A percentile compares a stretch with the other conserved stretches of the same genome.
Conservation (phyloP, 306 rosid genomes). For the Begonia masoniana region DNA sequence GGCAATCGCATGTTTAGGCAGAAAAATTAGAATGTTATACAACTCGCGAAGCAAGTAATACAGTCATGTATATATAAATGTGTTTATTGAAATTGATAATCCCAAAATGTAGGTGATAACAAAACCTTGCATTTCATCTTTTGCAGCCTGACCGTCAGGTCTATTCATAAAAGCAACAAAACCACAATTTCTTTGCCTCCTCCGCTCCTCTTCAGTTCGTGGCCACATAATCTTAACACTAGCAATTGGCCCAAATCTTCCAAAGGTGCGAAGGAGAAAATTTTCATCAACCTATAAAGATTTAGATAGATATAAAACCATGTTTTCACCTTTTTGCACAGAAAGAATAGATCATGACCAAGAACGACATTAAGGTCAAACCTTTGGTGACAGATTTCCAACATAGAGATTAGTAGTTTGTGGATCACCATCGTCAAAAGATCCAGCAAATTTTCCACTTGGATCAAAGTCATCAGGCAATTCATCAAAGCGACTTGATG, state of each 20-base stretch:
- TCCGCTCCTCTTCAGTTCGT: constrained; percentile 96
- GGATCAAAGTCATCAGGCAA: constrained; percentile 96
- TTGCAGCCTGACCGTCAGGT: constrained; percentile 97
- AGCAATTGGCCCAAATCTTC: constrained; percentile 99
- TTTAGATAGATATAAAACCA: neutral
- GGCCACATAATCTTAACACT: constrained; percentile 99
- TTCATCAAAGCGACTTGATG: constrained; percentile 89
- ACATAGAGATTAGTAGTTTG: constrained; percentile 97
- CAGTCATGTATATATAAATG: too few relatives aligned
- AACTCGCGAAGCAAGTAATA: too few relatives aligned
- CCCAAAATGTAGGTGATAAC: too few relatives aligned
- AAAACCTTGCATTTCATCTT: constrained; percentile 99
- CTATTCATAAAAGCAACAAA: constrained; percentile 99
- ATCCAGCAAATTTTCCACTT: constrained; percentile 91
- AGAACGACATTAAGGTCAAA: constrained; percentile 8
- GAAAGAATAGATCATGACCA: constrained; percentile 7
- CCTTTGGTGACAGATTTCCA: constrained; percentile 98
- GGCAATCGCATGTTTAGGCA: too few relatives aligned
- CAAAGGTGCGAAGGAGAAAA: constrained; percentile 95
- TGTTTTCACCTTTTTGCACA: too few relatives aligned
- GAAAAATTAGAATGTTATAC: too few relatives aligned
- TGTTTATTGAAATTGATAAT: too few relatives aligned
- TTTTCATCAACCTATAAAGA: constrained; percentile 81
- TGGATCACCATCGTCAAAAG: constrained; percentile 99
- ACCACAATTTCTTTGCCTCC: constrained; percentile 99